Evolutionary conservation across 2,329 filamentous ascomycete species (phyloP), one percentile per base, ranked within the genome.

Genomic region (Pyricularia grisea): DNA sequence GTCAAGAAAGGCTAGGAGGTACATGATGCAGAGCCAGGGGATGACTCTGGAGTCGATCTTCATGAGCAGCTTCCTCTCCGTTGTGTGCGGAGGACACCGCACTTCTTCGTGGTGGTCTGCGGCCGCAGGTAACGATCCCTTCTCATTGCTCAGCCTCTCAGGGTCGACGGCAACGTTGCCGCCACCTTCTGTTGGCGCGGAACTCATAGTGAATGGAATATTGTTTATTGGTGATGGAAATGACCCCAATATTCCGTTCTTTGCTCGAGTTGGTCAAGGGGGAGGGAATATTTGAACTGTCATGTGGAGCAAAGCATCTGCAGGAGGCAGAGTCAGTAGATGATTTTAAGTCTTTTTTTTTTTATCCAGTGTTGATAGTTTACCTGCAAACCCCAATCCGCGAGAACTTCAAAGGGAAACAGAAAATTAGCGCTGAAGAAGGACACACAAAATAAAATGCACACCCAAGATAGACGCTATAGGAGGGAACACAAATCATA

Each of bases 41-140:
- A 94, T 81, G 67, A 94, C 83, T 72, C 86, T 87, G 72, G 88
- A 76, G 77, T 94, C 92, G 75, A 94, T 89, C 78, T 89, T 90
- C 71, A 83, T 78, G 80, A 92, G 84, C 70, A 94, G 82, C 74
- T 82, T 85, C 72, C 83, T 81, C 79, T 93, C 90, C 2, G 85
- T 88, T 4, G 85, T 88, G 76, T 85, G 82, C 68, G 83, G 73
- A 42, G 85, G 85, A 71, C 83, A 85, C 66, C 68, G 75, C 25
- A 81, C 75, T 63, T 75, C 70, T 65, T 78, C 76, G 68, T 77
- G 75, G 70, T 76, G 76, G 68, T 76, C 74, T 68, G 71, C 68
- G 14, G 60, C 42, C 36, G 23, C 66, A 14, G 42, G 14, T 31
- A 31, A 23, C 6, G 30, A 25, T 20, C 30, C 64, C 64, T 33